Evolutionary conservation across 106 monocot genomes (phyloP).

Genomic region (Apostasia shenzhenica): DNA sequence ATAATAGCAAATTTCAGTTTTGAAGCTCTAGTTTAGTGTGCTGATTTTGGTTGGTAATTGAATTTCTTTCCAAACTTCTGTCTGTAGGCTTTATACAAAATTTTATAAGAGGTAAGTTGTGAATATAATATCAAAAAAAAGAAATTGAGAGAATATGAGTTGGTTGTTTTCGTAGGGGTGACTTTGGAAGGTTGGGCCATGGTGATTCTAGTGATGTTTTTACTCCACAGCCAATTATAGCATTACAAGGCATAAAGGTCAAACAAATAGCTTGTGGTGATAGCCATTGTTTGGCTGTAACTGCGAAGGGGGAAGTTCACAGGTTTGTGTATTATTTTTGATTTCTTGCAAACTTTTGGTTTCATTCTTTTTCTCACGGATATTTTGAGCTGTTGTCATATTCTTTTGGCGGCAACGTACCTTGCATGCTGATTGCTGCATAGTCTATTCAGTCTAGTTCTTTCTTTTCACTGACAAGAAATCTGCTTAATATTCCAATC

Average conservation of each 20-base stretch:
- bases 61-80: no score
- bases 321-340: neutral
- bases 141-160: no score
- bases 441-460: no score
- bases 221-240: slow-evolving; percentile 89
- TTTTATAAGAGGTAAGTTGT: no score
- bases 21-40: no score
- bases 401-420: neutral
- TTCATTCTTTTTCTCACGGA: neutral
- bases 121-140: no score
- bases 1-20: no score
- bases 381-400: neutral
- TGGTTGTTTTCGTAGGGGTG: slow-evolving; percentile 55
- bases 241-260: slow-evolving; percentile 73
- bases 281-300: slow-evolving; percentile 94
- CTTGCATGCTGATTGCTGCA: no score
- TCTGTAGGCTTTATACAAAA: no score
- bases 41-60: no score
- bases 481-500: no score
- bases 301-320: slow-evolving; percentile 41
- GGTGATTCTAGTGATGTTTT: slow-evolving; percentile 95
- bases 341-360: neutral
- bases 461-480: no score
- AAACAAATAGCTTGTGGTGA: slow-evolving; percentile 97
- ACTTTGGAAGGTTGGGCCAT: slow-evolving; percentile 97